Base-by-base conservation (phyloP, 257 asterid species). In the Petunia secreta region DNA sequence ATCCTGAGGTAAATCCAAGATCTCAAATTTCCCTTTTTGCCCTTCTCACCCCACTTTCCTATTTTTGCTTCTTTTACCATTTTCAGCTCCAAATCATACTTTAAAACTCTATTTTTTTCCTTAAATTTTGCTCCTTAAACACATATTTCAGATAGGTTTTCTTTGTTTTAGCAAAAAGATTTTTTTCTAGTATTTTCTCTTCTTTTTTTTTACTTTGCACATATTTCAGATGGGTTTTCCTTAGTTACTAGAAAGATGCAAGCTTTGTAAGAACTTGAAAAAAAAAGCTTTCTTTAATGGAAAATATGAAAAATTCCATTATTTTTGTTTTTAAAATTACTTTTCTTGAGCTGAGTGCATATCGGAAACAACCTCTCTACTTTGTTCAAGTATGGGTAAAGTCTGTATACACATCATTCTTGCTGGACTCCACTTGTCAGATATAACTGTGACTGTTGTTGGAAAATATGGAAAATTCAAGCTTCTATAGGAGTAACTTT, bases 1-100 rank as follows among this genome's bases (percentile, higher is more conserved):
- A 93, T 85, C 95, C 94, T 10, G 90, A 91, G 94, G 97, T 93
- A 68, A 52, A 52, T 52, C 38, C 6, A 5, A 2, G 8, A 63
- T 43, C 52, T 66, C 67, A 63, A 46, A 41, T 25, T 5, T 25
- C 66, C 36, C 25, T n/a, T 16, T 43, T 9, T 3, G 4, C 39
- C 36, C 40, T 69, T 69, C 64, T 59, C 14, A 67, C 6, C 5
- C 50, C 60, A 46, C 74, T 65, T 40, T 74, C 81, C 58, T 67
- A 9, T 8, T 38, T 40, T 39, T 4, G 3, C n/a, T 67, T 50
- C 48, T 64, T 15, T 64, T 8, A 34, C 41, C 4, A 4, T 65
- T 43, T 38, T 36, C 1, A 6, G 6, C 69, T 25, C 69, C 8
- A 25, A 63, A 63, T 63, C 69, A 63, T 25, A 11, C 14, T 59